Base-by-base conservation (phyloP, 257 asterid genomes). In the Nicotiana tabacum region DNA sequence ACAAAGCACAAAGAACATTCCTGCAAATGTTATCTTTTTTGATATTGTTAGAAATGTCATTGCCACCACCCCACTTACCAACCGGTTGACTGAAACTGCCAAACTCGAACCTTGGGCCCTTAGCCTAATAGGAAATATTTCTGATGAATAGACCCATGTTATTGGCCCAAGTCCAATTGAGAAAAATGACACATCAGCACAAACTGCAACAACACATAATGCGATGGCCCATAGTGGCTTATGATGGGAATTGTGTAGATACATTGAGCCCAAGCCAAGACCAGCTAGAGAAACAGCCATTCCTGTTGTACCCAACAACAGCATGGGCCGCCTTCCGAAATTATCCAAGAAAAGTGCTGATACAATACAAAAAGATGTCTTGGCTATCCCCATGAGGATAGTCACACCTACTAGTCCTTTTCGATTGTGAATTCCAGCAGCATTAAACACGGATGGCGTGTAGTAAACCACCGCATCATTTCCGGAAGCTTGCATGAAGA, bases 401-500 rank as follows among this genome's bases (percentile, higher is more conserved):
- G 98, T 93, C 27, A 93, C 96, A 11, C 93, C 94, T 0, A 94
- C 89, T 1, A 93, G 90, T 29, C 87, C 88, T 61, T 84, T 85
- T 82, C 87, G 87, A 81, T 77, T 88, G 5, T 48, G 84, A 16
- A 94, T 91, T 62, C 98, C 97, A 57, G 97, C 94, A 72, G 94
- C 48, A n/a, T 86, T 88, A 83, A 94, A 94, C 64, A 94, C 98
- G 67, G 80, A 87, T 85, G 97, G 97, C 51, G 97, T 93, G 87
- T 94, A 94, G 90, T 94, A 94, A 15, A 94, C 93, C 16, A 94
- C 94, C 4, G 97, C 98, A 70, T 94, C 98, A 82, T 94, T 94
- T 0, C 97, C 97, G 1, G 97, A 93, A 15, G 98, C 97, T 83
- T 94, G 97, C 98, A 94, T 94, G 90, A 94, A 94, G 90, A 94